Conservation (phyloP, 164 flowering plant species). For the Malania oleifera region DNA sequence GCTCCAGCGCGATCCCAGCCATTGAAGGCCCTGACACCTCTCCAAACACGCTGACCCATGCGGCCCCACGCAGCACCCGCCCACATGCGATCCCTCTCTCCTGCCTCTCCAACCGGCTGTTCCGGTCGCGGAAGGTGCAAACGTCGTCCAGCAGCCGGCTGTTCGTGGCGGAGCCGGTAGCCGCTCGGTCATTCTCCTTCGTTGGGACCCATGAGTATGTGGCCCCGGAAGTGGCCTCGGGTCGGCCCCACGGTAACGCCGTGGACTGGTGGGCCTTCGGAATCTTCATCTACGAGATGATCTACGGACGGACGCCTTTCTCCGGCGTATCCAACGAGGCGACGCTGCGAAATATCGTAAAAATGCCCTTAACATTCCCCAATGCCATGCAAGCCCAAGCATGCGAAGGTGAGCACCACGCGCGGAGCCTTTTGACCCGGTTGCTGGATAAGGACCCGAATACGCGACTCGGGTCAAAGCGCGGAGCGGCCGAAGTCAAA, state of each 20-base stretch:
- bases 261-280: conserved; percentile 98
- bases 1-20: conserved; percentile 63
- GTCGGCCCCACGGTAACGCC: conserved; percentile 73
- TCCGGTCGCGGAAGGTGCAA: conserved; percentile 58
- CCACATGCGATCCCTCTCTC: conserved; percentile 19
- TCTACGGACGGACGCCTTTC: conserved; percentile 83
- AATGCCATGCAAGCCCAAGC: conserved; percentile 20
- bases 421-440: conserved; percentile 52
- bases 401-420: conserved; percentile 32
- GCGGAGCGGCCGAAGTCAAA: conserved; percentile 81
- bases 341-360: conserved; percentile 60
- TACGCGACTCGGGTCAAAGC: conserved; percentile 54
- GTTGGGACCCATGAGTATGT: conserved; percentile 97
- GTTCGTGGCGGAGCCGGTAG: conserved; percentile 82
- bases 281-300: conserved; percentile 76
- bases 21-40: conserved; percentile 48
- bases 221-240: conserved; percentile 79
- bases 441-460: conserved; percentile 64
- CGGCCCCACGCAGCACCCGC: conserved; percentile 5
- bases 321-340: conserved; percentile 48
- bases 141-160: conserved; percentile 34
- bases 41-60: conserved; percentile 22
- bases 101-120: conserved; percentile 34
- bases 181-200: conserved; percentile 74
- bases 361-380: conserved; percentile 52